Percentiles rank a stretch among this genome's conserved stretches.
Conservation (phyloP, 768 basidiomycete genomes). For the Russula sp. region DNA sequence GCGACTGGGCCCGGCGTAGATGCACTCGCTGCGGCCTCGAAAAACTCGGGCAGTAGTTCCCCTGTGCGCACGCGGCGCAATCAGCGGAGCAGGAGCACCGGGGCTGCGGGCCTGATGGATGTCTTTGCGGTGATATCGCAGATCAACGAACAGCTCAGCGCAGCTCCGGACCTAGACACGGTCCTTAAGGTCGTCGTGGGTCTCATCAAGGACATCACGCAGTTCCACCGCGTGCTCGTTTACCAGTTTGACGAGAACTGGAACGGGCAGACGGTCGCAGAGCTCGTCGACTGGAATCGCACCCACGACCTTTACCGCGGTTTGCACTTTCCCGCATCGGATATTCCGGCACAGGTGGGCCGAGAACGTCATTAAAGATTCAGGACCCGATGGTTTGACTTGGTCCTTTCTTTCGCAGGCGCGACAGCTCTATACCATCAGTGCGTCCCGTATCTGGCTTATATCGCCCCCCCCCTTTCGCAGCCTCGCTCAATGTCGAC, state of each 20-base stretch:
- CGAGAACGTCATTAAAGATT: not conserved
- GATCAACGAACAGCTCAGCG: not conserved
- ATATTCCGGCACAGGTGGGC: not conserved
- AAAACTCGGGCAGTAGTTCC: not conserved
- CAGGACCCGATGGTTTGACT: not conserved
- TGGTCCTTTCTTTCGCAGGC: not conserved
- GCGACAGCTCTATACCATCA: not conserved
- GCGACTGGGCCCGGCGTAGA: not conserved
- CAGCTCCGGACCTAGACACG: not conserved
- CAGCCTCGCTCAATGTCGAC: not conserved
- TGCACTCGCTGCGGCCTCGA: not conserved
- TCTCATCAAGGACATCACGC: not conserved
- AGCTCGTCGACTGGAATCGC: not conserved
- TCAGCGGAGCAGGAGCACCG: not conserved
- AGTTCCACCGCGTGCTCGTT: not conserved
- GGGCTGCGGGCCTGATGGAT: not conserved
- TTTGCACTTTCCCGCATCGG: not conserved
- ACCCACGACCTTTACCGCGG: not conserved
- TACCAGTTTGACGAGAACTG: not conserved
- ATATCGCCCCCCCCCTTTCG: not conserved
- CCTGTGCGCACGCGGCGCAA: not conserved
- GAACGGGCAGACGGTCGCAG: not conserved
- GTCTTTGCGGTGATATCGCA: not conserved
- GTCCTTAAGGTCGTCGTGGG: not conserved
- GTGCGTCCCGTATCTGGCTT: not conserved